Base-by-base conservation (phyloP, 2,329 filamentous ascomycete genomes). In the Penicillium fuscoglaucum region DNA sequence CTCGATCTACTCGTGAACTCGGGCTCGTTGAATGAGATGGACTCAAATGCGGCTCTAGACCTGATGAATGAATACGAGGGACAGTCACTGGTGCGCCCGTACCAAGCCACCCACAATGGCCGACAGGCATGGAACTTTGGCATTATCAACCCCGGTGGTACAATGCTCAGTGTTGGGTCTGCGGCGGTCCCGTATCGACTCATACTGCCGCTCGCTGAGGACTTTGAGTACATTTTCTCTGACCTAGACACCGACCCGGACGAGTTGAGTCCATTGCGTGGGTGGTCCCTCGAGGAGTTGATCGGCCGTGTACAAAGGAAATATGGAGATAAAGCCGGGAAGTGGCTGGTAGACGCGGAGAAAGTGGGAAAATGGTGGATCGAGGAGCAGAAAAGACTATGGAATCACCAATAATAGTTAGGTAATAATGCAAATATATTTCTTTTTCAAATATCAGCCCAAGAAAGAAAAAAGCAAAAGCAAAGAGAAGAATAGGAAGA, bases 141-240 rank as follows among this genome's bases (percentile, higher is more conserved):
- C 12, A 64, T 74, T 37, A 70, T 74, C 50, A 73, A 72, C 39
- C 63, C 72, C 1, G 72, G 72, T 2, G 70, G 70, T 28, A 66
- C 69, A 33, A 66, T 88, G 88, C 74, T 83, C 82, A 61, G 80
- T 81, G 63, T 87, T 90, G 75, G 87, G 86, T 15, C 82, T 79
- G 62, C 96, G 89, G 92, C 87, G 87, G 68, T 91, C 93, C 79
- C 74, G 53, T 72, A 83, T 96, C 57, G 81, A 84, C 58, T 93
- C 89, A 66, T 67, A 19, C 86, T 97, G 55, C 87, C 90, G 5
- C 87, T 93, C 68, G 84, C 89, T 68, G 90, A 96, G 73, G 89
- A 90, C 52, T 89, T 80, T 26, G 63, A 67, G 26, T 74, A 65
- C 40, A 24, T 61, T n/a, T 77, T 78, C 55, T 72, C 74, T 1